Conservation (phyloP, 1,284 basidiomycete species). For the Fistulinella cinereoalba region DNA sequence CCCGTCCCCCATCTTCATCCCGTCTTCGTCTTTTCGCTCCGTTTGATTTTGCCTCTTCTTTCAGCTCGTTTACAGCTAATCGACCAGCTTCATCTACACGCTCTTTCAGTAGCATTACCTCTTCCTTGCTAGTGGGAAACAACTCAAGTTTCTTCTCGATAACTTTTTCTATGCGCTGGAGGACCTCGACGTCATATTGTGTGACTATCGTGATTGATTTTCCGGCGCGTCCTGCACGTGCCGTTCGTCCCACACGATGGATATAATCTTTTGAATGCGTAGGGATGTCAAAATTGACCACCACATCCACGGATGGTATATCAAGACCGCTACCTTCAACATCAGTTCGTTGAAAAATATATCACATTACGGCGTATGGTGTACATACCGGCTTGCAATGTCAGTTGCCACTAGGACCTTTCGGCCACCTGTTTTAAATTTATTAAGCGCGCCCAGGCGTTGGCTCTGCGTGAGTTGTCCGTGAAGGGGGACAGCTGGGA, state of each 20-base stretch:
- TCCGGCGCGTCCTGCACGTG: conserved; percentile 92
- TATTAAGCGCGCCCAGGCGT: conserved; percentile 90
- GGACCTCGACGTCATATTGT: conserved; percentile 96
- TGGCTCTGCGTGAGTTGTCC: conserved; percentile 95
- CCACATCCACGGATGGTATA: conserved; percentile 94
- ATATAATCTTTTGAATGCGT: conserved; percentile 99
- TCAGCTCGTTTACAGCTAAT: conserved; percentile 78
- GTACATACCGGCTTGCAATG: conserved; percentile 82
- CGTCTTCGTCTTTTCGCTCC: conserved; percentile 57
- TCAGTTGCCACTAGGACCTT: conserved; percentile 95
- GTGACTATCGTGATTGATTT: conserved; percentile 96
- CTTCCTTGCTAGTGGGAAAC: conserved; percentile 90
- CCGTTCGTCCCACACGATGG: conserved; percentile 96
- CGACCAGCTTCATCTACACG: conserved; percentile 88
- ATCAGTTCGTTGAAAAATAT: conserved; percentile 5
- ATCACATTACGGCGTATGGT: not conserved
- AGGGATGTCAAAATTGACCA: conserved; percentile 98
- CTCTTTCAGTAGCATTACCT: conserved; percentile 85
- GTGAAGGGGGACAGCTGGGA: conserved; percentile 94
- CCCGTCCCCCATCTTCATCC: conserved; percentile 48
- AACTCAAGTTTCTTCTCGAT: conserved; percentile 91
- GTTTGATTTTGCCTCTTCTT: conserved; percentile 55
- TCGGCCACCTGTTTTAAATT: conserved; percentile 95
- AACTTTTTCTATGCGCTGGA: conserved; percentile 92
- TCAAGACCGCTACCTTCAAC: conserved; percentile 74